These are phyloP conservation scores for Aspergillus thermomutatus DNA, from an alignment of 2,329 filamentous ascomycete species.

Conservation along the genomic window DNA sequence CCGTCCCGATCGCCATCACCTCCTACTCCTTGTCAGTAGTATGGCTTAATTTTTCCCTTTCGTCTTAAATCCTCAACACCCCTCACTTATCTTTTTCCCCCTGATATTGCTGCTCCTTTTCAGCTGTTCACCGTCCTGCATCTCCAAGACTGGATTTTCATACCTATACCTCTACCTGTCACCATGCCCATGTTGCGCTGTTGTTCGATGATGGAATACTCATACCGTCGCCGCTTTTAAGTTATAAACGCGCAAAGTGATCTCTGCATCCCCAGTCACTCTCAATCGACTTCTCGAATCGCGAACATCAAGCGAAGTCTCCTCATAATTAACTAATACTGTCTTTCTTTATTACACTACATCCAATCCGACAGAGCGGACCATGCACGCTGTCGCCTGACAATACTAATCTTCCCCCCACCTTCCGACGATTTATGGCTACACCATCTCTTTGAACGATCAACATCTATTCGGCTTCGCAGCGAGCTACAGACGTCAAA, in stretches of 20 bases:
- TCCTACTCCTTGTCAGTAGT: neutral
- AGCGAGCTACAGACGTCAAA: constrained; percentile 19
- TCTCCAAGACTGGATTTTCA: neutral
- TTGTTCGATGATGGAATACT: constrained; percentile 15
- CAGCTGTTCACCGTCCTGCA: neutral
- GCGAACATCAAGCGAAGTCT: neutral
- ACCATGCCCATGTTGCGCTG: constrained; percentile 17
- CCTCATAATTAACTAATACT: neutral
- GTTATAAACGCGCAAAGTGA: neutral
- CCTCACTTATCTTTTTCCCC: neutral
- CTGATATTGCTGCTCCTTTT: neutral
- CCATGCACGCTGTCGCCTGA: neutral
- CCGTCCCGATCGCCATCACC: neutral
- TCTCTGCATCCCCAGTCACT: neutral
- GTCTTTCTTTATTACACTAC: neutral
- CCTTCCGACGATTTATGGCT: neutral
- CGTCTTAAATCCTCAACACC: neutral
- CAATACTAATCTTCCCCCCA: neutral
- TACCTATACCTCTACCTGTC: neutral
- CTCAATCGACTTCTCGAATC: neutral
- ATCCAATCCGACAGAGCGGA: neutral
- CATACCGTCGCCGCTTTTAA: constrained; percentile 11
- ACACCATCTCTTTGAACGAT: neutral
- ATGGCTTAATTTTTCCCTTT: neutral
- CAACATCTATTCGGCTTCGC: neutral